phyloP scores from a whole-genome alignment of 768 basidiomycete genomes.

The Candolleomyces eurysporus region DNA sequence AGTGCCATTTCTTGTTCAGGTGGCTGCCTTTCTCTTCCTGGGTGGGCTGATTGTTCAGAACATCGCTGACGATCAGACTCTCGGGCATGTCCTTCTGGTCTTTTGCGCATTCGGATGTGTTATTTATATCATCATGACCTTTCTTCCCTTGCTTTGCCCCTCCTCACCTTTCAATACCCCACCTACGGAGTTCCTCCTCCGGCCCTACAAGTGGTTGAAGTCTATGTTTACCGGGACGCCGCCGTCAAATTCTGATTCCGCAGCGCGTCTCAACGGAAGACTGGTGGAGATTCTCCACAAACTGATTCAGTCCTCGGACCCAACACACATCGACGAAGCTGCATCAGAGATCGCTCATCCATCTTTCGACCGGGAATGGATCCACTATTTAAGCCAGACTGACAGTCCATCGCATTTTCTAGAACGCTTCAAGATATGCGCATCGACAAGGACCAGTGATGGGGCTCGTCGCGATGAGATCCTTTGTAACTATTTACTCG shows the following conservation, averaged over 20 bases:
- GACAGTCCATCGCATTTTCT: background rate
- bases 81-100: background rate
- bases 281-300: background rate
- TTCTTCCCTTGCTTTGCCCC: background rate
- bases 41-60: conserved; percentile 12
- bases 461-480: background rate
- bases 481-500: background rate
- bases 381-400: background rate
- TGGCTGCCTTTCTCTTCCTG: conserved; percentile 17
- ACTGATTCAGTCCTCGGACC: background rate
- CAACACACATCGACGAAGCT: background rate
- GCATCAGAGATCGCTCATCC: background rate
- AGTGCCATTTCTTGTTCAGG: conserved; percentile 8
- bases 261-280: background rate
- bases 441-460: background rate
- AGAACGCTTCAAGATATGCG: background rate
- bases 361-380: background rate
- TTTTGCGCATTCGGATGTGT: background rate
- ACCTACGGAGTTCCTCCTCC: background rate
- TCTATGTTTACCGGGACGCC: too few species aligned
- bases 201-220: too few species aligned
- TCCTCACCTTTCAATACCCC: conserved; percentile 3
- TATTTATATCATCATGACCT: background rate
- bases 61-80: background rate
- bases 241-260: too few species aligned